Conservation (phyloP, 73 alveolate genomes). For the Tetrahymena thermophila region DNA sequence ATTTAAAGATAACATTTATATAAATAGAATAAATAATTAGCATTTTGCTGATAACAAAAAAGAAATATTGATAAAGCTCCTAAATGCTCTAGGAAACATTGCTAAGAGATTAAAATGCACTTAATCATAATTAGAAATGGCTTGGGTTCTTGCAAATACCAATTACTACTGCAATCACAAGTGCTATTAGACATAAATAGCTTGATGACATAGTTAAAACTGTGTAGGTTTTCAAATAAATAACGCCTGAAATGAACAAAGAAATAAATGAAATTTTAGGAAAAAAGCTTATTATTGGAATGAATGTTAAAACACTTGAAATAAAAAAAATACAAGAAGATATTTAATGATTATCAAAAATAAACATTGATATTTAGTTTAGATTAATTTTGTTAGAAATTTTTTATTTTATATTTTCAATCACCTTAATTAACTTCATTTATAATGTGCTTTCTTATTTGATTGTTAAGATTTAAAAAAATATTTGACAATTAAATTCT, state of each 20-base stretch:
- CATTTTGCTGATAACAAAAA: conserved; percentile 2
- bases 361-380: neutral
- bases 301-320: conserved; percentile 30
- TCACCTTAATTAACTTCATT: too few species aligned
- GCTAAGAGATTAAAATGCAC: conserved; percentile 61
- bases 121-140: conserved; percentile 76
- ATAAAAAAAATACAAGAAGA: conserved; percentile 49
- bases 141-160: conserved; percentile 78
- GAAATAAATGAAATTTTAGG: conserved; percentile 52
- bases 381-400: too few species aligned
- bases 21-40: neutral
- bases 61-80: neutral
- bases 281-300: conserved; percentile 49
- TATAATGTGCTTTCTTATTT: too few species aligned
- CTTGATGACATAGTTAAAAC: conserved; percentile 74
- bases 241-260: conserved; percentile 52
- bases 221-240: conserved; percentile 53
- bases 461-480: too few species aligned
- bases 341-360: neutral
- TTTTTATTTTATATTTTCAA: too few species aligned
- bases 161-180: conserved; percentile 79
- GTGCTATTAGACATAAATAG: conserved; percentile 71
- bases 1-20: neutral
- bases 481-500: too few species aligned
- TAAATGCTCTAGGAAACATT: conserved; percentile 16